Evolutionary conservation across 2,329 filamentous ascomycete genomes (phyloP), one percentile per base, ranked within the genome.

Genomic region (Fusarium sp.): DNA sequence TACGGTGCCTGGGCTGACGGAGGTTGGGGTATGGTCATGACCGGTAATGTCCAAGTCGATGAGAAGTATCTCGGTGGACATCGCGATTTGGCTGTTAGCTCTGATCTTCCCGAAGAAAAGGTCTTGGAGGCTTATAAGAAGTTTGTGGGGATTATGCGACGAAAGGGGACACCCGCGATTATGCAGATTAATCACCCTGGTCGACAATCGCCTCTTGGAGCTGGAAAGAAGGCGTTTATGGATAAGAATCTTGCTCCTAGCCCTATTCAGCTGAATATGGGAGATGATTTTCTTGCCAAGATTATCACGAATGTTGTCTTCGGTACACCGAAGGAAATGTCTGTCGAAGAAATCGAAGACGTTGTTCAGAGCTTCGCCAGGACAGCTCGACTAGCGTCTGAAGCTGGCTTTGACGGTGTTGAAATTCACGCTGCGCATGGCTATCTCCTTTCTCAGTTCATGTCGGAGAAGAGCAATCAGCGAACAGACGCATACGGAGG

Each of bases 271-370:
- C 50, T 87, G 16, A 69, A 79, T 4, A 72, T 87, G 10, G 84
- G 84, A 0, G 37, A 75, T 0, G 78, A 81, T 1, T 16, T 81
- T 5, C 4, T 85, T 4, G 76, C 81, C 1, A 70, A 67, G 20
- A 21, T 81, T 3, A 34, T 79, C 0, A 75, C 74, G 4, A 55
- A 56, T 0, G n/a, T 86, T 1, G 42, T 83, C 0, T 86, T 87
- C 55, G 85, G 87, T 4, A 85, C 82, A 2, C 89, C 89, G 0
- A 82, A 84, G 46, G 89, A 84, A 54, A 88, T 91, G 86, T 85
- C 81, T 0, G 28, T 76, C 1, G 74, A 76, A 1, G 88, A 91
- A 41, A 88, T 91, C 45, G 79, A 84, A 20, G 78, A 81, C 0
- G 84, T 87, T 0, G 81, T 89, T 11, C 72, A 75, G 9, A 81